Base-by-base conservation (phyloP, 257 asterid genomes). In the Osmanthus fragrans region DNA sequence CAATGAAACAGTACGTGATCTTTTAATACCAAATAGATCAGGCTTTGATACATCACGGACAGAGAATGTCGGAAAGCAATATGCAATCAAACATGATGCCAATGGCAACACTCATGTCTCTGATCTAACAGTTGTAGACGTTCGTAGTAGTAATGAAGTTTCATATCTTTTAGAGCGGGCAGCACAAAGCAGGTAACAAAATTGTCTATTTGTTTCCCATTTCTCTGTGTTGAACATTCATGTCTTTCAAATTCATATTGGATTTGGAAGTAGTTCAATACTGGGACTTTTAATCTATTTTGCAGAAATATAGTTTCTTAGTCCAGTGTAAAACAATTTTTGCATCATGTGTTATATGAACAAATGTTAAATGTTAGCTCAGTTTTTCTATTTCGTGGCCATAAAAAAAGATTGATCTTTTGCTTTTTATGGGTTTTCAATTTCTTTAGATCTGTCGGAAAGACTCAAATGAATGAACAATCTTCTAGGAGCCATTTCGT, bases 401-500 rank as follows among this genome's bases (percentile, higher is more conserved):
- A 42, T 42, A 15, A 42, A 42, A 25, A 42, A 13, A 15, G 51
- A 42, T 45, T 71, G 40, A 68, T 71, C 32, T 78, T 73, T 72
- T 21, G 72, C 30, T 34, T 29, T 13, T 65, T 70, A 34, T 69
- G 45, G 32, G 42, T 16, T 39, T 51, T 69, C 72, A 30, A 25
- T 73, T 79, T 76, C 32, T 76, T 23, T 73, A 94, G 99, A 85
- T 93, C 99, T 39, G 96, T 93, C 7, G 97, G 99, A 36, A 95
- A 83, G 82, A 95, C 99, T 36, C 97, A 93, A 56, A 95, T 95
- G 98, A 95, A 93, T 39, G 99, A 95, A 74, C 95, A 93, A 73
- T 95, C 99, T 29, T 93, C 97, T 0, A 85, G 99, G 83, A 95
- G 99, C 75, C 99, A 95, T 81, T 93, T 93, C 77, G 99, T 95